Evolutionary conservation across 2,329 filamentous ascomycete species (phyloP).

Genomic region (Rhinocladiella mackenziei): DNA sequence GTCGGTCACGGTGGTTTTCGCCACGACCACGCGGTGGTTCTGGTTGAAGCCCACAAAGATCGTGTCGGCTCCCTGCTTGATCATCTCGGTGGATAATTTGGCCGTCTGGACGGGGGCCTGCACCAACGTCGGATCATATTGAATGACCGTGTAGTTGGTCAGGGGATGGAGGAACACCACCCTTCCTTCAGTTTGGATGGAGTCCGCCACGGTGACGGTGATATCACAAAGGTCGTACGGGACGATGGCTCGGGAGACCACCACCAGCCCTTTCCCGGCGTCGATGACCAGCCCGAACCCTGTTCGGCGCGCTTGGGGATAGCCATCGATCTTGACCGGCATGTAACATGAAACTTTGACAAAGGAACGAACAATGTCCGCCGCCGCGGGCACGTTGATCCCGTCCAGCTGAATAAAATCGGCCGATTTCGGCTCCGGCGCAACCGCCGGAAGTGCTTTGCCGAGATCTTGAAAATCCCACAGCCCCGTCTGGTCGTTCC

Average conservation of each 20-base stretch:
- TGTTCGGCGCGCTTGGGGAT: conserved; percentile 88
- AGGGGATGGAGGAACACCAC: conserved; percentile 94
- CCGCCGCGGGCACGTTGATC: conserved; percentile 82
- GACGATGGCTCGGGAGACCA: conserved; percentile 89
- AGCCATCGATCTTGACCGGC: conserved; percentile 96
- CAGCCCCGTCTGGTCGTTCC: conserved; percentile 82
- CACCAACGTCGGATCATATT: conserved; percentile 92
- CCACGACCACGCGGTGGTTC: conserved; percentile 87
- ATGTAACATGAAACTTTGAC: conserved; percentile 89
- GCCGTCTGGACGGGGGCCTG: conserved; percentile 89
- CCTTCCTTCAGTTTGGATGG: conserved; percentile 88
- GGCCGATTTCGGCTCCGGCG: conserved; percentile 70
- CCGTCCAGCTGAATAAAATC: conserved; percentile 91
- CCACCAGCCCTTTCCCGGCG: conserved; percentile 88
- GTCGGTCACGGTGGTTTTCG: conserved; percentile 91
- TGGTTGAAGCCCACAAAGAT: conserved; percentile 99
- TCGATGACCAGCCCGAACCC: conserved; percentile 97
- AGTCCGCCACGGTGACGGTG: conserved; percentile 91
- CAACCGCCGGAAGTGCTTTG: conserved; percentile 70
- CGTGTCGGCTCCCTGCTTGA: conserved; percentile 89
- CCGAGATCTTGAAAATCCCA: conserved; percentile 93
- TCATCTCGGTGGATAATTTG: conserved; percentile 71
- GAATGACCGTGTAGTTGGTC: conserved; percentile 92
- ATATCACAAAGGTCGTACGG: conserved; percentile 97
- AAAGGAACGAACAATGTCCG: conserved; percentile 89